phyloP scores from a whole-genome alignment of 306 rosid species.

The Vicia faba region DNA sequence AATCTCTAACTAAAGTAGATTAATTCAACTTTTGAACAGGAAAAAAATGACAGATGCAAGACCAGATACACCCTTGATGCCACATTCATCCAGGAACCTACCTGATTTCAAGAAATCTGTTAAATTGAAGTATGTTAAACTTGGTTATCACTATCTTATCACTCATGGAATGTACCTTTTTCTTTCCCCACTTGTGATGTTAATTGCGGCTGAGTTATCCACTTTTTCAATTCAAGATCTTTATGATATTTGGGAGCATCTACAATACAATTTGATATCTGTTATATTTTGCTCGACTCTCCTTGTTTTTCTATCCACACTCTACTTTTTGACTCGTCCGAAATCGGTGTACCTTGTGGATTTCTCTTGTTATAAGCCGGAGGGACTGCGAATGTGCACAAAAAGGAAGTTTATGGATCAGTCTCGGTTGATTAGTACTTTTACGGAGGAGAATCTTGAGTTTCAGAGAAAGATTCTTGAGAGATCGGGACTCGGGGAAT shows the following conservation, averaged over 20 bases:
- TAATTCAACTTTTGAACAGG: conserved; percentile 49
- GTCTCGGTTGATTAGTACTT: conserved; percentile 60
- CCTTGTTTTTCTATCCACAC: conserved; percentile 76
- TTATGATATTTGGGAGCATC: conserved; percentile 77
- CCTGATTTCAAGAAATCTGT: conserved; percentile 88
- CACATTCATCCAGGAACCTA: conserved; percentile 61
- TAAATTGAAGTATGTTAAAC: conserved; percentile 82
- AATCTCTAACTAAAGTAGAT: conserved; percentile 15
- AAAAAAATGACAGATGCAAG: conserved; percentile 58
- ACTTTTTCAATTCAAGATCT: conserved; percentile 70
- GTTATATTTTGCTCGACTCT: conserved; percentile 74
- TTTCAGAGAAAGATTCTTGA: conserved; percentile 86
- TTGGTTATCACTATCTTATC: conserved; percentile 85
- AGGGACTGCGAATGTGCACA: conserved; percentile 68
- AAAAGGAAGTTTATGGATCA: conserved; percentile 79
- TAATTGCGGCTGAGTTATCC: conserved; percentile 73
- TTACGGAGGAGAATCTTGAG: conserved; percentile 63
- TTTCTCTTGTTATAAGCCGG: conserved; percentile 89
- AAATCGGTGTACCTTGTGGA: conserved; percentile 74
- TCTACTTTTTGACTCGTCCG: conserved; percentile 80
- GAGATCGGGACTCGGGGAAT: conserved; percentile 89
- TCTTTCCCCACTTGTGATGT: conserved; percentile 64
- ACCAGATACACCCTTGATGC: conserved; percentile 57
- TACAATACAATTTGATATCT: conserved; percentile 71
- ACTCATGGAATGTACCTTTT: conserved; percentile 88